phyloP scores from a whole-genome alignment of 2,329 filamentous ascomycete species.

The Stagonosporopsis chrysanthemi region DNA sequence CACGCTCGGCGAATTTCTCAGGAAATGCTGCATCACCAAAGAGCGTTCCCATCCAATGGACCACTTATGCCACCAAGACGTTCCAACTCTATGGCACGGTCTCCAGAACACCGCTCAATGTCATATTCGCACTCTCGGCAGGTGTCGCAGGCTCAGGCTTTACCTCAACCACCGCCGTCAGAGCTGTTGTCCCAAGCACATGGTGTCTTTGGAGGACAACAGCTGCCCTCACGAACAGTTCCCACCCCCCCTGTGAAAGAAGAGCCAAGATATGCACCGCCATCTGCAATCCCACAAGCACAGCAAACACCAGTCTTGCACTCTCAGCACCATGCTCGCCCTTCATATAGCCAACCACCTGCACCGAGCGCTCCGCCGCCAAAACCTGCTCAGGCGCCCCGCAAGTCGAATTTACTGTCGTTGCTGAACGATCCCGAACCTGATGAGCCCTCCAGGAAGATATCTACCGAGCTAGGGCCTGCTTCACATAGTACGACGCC shows the following conservation, averaged over 20 bases:
- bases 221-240: conserved; percentile 34
- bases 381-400: conserved; percentile 43
- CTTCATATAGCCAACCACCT: conserved; percentile 31
- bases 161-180: conserved; percentile 26
- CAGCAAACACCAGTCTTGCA: conserved; percentile 32
- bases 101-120: conserved; percentile 43
- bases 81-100: conserved; percentile 33
- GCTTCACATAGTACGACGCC: conserved; percentile 47
- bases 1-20: conserved; percentile 44
- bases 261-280: conserved; percentile 40
- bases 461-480: conserved; percentile 41
- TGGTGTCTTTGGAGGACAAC: conserved; percentile 27
- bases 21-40: conserved; percentile 37
- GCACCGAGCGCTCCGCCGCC: conserved; percentile 28
- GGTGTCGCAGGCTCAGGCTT: conserved; percentile 34
- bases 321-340: conserved; percentile 31
- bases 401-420: conserved; percentile 49
- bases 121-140: conserved; percentile 41
- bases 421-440: conserved; percentile 50
- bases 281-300: conserved; percentile 27
- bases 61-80: conserved; percentile 38
- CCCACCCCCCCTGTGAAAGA: conserved; percentile 47
- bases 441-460: conserved; percentile 46
- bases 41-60: conserved; percentile 32
- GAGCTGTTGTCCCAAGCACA: conserved; percentile 34